Conservation (phyloP, 208 protist genomes). For the Acanthamoeba lenticulata region DNA sequence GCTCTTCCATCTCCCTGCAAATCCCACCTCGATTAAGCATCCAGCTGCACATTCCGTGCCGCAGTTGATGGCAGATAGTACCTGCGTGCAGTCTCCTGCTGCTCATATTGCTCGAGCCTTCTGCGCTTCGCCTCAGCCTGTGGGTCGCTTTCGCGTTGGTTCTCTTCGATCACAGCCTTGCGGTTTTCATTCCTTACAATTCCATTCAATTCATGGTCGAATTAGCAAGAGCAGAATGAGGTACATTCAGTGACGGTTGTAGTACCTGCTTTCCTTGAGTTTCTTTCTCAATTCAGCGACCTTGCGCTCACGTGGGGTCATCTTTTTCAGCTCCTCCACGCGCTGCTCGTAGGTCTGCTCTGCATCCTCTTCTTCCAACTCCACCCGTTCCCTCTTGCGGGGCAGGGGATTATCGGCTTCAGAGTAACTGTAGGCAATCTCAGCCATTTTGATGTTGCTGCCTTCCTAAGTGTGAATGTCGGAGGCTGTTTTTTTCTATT, state of each 20-base stretch:
- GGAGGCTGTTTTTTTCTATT: too few species aligned
- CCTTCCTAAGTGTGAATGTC: too few species aligned
- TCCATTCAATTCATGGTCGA: background rate
- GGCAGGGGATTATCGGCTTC: background rate
- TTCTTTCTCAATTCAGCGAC: constrained; percentile 5
- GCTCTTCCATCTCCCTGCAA: constrained; percentile 49
- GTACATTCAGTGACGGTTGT: background rate
- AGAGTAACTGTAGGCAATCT: background rate
- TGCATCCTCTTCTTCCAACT: background rate
- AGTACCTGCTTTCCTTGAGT: background rate
- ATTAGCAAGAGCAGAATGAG: background rate
- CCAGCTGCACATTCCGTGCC: background rate
- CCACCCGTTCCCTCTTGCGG: background rate
- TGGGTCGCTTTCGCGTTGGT: background rate
- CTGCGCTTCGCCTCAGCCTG: background rate
- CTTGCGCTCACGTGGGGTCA: constrained; percentile 20
- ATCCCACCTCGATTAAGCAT: background rate
- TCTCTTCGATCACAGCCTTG: background rate
- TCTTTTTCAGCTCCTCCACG: background rate
- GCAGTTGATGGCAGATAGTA: background rate
- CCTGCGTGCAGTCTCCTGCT: background rate
- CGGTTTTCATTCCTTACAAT: background rate
- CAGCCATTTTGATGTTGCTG: constrained; percentile 14
- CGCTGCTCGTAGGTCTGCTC: constrained; percentile 2
- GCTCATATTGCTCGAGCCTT: constrained; percentile 37